Evolutionary conservation across 2,329 filamentous ascomycete genomes (phyloP).

Genomic region (Sporothrix phasma): DNA sequence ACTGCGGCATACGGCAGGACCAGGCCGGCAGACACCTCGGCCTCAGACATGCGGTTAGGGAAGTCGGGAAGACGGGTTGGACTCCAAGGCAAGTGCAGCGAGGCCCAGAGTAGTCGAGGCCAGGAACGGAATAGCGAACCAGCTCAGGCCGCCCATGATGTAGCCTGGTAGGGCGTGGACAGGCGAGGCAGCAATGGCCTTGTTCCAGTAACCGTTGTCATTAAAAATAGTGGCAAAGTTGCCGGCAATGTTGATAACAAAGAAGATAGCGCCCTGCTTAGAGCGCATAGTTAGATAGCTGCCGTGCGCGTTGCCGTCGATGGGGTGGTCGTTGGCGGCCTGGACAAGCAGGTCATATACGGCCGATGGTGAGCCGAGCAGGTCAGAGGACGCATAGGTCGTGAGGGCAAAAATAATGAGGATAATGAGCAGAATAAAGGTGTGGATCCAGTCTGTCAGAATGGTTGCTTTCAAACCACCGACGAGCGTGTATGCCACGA

Average conservation of each 20-base stretch:
- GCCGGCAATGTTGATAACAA: slow-evolving; percentile 65
- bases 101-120: slow-evolving; percentile 84
- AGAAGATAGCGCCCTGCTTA: slow-evolving; percentile 74
- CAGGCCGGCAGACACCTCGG: slow-evolving; percentile 71
- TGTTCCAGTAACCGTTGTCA: slow-evolving; percentile 87
- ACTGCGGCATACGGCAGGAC: slow-evolving; percentile 80
- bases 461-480: slow-evolving; percentile 82
- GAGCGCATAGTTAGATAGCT: slow-evolving; percentile 83
- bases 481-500: slow-evolving; percentile 68
- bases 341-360: slow-evolving; percentile 70
- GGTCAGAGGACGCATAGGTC: slow-evolving; percentile 62
- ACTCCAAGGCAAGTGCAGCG: slow-evolving; percentile 69
- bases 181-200: slow-evolving; percentile 79
- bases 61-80: slow-evolving; percentile 59
- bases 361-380: slow-evolving; percentile 62
- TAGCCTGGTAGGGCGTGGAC: slow-evolving; percentile 83
- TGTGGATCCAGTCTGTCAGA: slow-evolving; percentile 78
- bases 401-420: slow-evolving; percentile 79
- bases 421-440: slow-evolving; percentile 73
- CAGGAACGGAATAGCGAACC: slow-evolving; percentile 91
- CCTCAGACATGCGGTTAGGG: slow-evolving; percentile 58
- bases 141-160: slow-evolving; percentile 73
- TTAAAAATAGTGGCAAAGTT: slow-evolving; percentile 80
- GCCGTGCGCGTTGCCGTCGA: slow-evolving; percentile 68
- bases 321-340: slow-evolving; percentile 59